Percentiles rank a stretch among this genome's conserved stretches.
phyloP scores from a whole-genome alignment of 306 rosid species.

The Corylus heterophylla region DNA sequence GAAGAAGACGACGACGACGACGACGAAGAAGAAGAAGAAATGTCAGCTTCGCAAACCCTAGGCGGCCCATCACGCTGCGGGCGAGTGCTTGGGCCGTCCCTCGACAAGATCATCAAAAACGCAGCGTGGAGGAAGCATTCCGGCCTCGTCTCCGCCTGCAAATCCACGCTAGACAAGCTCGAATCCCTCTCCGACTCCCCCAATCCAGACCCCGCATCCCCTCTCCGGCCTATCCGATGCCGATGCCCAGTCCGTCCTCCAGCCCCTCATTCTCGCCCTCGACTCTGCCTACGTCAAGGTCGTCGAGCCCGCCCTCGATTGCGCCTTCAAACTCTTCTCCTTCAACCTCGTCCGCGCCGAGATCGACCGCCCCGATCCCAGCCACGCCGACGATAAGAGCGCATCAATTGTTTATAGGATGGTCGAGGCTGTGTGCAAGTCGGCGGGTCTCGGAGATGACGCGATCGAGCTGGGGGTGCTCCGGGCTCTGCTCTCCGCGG shows the following conservation, averaged over 20 bases:
- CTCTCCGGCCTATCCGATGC: conserved; percentile 58
- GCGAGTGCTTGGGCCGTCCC: conserved; percentile 81
- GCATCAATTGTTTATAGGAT: conserved; percentile 46
- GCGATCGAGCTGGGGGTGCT: conserved; percentile 78
- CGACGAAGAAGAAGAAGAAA: conserved; percentile 7
- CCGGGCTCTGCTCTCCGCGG: conserved; percentile 75
- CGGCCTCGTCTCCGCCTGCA: conserved; percentile 84
- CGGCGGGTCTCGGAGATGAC: conserved; percentile 84
- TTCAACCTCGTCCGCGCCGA: conserved; percentile 76
- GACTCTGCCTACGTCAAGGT: conserved; percentile 82
- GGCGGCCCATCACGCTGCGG: conserved; percentile 93
- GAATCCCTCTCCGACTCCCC: conserved; percentile 57
- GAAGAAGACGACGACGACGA: no score
- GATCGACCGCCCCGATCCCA: conserved; percentile 50
- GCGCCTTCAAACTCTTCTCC: conserved; percentile 85
- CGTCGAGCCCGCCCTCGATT: conserved; percentile 94
- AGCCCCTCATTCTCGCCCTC: conserved; percentile 76
- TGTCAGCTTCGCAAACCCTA: conserved; percentile 91
- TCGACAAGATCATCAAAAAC: conserved; percentile 92
- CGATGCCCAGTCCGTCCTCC: conserved; percentile 75
- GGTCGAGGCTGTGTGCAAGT: conserved; percentile 74
- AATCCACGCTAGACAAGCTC: conserved; percentile 86
- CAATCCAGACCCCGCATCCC: conserved; percentile 45
- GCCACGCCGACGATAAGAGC: background rate
- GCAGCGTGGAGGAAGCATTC: conserved; percentile 99